phyloP scores from a whole-genome alignment of 257 asterid genomes.

The Ehretia macrophylla region DNA sequence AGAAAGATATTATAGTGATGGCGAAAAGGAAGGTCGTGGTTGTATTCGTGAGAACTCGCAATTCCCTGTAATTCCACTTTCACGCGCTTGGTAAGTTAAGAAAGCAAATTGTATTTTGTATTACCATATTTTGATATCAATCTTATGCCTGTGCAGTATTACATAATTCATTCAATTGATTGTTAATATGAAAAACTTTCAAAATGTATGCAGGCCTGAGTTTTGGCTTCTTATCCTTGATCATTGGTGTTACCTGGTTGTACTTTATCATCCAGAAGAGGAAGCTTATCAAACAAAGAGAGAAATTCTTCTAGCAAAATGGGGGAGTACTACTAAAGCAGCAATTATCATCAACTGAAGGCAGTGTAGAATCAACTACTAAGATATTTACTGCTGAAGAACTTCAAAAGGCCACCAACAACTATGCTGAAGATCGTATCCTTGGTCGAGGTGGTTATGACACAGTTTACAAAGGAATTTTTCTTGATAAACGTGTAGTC shows the following conservation, averaged over 20 bases:
- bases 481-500: slow-evolving; percentile 30
- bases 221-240: slow-evolving; percentile 20
- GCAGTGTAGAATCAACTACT: slow-evolving; percentile 19
- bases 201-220: slow-evolving; percentile 17
- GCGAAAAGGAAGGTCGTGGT: slow-evolving; percentile 38
- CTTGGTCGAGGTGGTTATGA: slow-evolving; percentile 62
- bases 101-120: too few species aligned
- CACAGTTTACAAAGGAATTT: slow-evolving; percentile 39
- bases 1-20: slow-evolving; percentile 48
- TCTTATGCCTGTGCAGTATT: too few species aligned
- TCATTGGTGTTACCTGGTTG: slow-evolving; percentile 22
- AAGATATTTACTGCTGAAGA: slow-evolving; percentile 35
- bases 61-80: slow-evolving; percentile 44
- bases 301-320: slow-evolving; percentile 46
- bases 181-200: not conserved
- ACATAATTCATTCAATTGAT: too few species aligned
- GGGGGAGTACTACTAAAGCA: slow-evolving; percentile 51
- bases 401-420: slow-evolving; percentile 37
- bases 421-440: slow-evolving; percentile 42
- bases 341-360: slow-evolving; percentile 21
- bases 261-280: slow-evolving; percentile 22
- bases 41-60: slow-evolving; percentile 37
- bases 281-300: slow-evolving; percentile 19
- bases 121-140: not conserved
- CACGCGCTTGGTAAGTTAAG: slow-evolving; percentile 34